Conservation (phyloP, 2,329 filamentous ascomycete genomes). For the Remersonia thermophila region DNA sequence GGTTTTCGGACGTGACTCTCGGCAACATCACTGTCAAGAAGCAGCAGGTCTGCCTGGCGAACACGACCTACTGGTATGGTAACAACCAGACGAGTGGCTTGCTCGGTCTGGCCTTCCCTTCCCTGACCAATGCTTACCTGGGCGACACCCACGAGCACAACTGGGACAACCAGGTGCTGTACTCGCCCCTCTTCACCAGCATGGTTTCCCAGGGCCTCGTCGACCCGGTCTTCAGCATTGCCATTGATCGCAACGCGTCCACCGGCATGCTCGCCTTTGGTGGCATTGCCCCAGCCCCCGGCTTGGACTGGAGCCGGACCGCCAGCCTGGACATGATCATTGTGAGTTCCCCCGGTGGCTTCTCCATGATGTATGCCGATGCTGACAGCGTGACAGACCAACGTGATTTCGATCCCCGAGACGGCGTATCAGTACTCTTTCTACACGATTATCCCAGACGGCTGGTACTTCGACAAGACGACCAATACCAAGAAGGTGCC, state of each 20-base stretch:
- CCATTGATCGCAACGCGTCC: slow-evolving; percentile 34
- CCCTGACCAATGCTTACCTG: slow-evolving; percentile 36
- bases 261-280: slow-evolving; percentile 36
- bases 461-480: slow-evolving; percentile 31
- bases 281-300: slow-evolving; percentile 28
- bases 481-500: slow-evolving; percentile 32
- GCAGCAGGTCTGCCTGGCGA: slow-evolving; percentile 38
- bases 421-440: slow-evolving; percentile 36
- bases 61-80: slow-evolving; percentile 37
- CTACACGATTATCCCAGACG: slow-evolving; percentile 41
- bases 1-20: slow-evolving; percentile 32
- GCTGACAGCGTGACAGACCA: slow-evolving; percentile 26
- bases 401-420: slow-evolving; percentile 24
- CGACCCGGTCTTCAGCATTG: slow-evolving; percentile 35
- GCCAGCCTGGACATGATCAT: slow-evolving; percentile 24
- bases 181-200: slow-evolving; percentile 36
- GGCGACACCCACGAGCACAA: slow-evolving; percentile 27
- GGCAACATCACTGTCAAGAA: slow-evolving; percentile 31
- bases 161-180: slow-evolving; percentile 28
- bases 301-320: slow-evolving; percentile 17
- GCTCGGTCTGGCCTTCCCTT: slow-evolving; percentile 38
- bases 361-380: not conserved
- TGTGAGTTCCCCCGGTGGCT: slow-evolving; percentile 5
- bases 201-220: slow-evolving; percentile 34
- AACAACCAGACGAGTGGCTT: slow-evolving; percentile 40